A percentile compares a stretch with the other conserved stretches of the same genome.
phyloP scores from a whole-genome alignment of 169 alveolate genomes.

The Cryptosporidium sp. region DNA sequence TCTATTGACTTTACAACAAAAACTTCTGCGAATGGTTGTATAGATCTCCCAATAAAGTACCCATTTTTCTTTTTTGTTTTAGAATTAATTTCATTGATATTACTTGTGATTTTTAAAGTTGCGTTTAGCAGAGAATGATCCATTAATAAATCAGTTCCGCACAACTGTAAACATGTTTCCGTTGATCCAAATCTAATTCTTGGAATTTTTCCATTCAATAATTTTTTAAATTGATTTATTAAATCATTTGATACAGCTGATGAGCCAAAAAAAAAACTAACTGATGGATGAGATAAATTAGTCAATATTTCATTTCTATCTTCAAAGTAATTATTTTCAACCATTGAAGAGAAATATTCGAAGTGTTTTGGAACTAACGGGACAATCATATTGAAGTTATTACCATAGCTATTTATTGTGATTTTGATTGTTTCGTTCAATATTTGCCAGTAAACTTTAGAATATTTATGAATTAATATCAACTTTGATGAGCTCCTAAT shows the following conservation, averaged over 20 bases:
- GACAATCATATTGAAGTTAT: slow-evolving; percentile 11
- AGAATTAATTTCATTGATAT: background rate
- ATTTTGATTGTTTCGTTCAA: slow-evolving; percentile 8
- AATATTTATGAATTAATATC: slow-evolving; percentile 40
- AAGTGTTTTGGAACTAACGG: slow-evolving; percentile 70
- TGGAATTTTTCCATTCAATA: slow-evolving; percentile 78
- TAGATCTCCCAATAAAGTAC: slow-evolving; percentile 80
- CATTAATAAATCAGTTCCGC: slow-evolving; percentile 48
- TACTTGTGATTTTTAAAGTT: background rate
- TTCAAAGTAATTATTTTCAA: slow-evolving; percentile 17
- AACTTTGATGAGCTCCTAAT: slow-evolving; percentile 43
- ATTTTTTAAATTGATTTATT: slow-evolving; percentile 12
- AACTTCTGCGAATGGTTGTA: slow-evolving; percentile 75
- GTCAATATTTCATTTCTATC: slow-evolving; percentile 7
- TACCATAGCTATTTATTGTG: background rate
- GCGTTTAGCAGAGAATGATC: background rate
- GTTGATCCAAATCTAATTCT: slow-evolving; percentile 81
- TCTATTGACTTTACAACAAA: slow-evolving; percentile 76
- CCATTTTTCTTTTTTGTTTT: slow-evolving; percentile 32
- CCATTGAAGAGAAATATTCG: slow-evolving; percentile 46
- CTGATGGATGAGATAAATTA: slow-evolving; percentile 45
- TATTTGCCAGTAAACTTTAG: slow-evolving; percentile 34
- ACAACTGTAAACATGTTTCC: slow-evolving; percentile 79
- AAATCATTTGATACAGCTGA: slow-evolving; percentile 66
- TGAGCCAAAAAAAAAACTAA: slow-evolving; percentile 62